These are phyloP conservation scores for Aureobasidium mangrovei DNA, from an alignment of 2,329 filamentous ascomycete species.

Conservation along the genomic window DNA sequence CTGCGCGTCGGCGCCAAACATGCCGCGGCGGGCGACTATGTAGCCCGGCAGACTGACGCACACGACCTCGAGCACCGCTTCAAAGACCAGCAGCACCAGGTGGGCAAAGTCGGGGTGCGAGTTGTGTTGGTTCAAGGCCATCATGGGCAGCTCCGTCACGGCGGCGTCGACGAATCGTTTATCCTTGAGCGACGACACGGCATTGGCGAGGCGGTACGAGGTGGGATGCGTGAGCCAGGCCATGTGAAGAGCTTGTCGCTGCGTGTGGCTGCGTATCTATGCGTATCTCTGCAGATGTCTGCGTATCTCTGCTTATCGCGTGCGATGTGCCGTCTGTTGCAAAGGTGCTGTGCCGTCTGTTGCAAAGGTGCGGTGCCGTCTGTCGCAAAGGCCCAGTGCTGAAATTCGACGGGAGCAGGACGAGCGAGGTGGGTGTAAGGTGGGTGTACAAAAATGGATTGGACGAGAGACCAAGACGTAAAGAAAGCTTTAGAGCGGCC, in stretches of 20 bases:
- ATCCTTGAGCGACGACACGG: neutral
- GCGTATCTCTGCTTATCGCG: too few species aligned
- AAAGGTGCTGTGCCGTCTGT: too few species aligned
- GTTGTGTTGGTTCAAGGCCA: slow-evolving; percentile 22
- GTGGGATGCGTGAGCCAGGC: slow-evolving; percentile 11
- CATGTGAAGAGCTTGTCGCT: neutral
- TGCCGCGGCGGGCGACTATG: slow-evolving; percentile 77
- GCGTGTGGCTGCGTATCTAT: too few species aligned
- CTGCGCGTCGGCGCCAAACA: slow-evolving; percentile 92
- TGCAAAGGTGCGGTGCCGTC: too few species aligned
- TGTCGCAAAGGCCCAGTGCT: too few species aligned
- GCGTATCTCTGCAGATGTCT: too few species aligned
- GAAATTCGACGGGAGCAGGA: too few species aligned
- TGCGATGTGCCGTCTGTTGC: too few species aligned
- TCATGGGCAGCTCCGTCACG: slow-evolving; percentile 11
- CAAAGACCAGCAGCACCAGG: slow-evolving; percentile 76
- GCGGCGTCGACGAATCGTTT: neutral
- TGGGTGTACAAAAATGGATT: too few species aligned
- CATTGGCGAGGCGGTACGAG: slow-evolving; percentile 8
- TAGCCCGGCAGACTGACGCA: slow-evolving; percentile 93
- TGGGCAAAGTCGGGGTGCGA: slow-evolving; percentile 58
- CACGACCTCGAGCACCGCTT: slow-evolving; percentile 89
- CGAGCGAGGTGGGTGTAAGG: too few species aligned
- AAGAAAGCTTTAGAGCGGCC: too few species aligned
- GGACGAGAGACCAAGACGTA: too few species aligned